Evolutionary conservation across 148 eudicot genomes (phyloP), one percentile per base, ranked within the genome.

Genomic region (Amaranthus palmeri): DNA sequence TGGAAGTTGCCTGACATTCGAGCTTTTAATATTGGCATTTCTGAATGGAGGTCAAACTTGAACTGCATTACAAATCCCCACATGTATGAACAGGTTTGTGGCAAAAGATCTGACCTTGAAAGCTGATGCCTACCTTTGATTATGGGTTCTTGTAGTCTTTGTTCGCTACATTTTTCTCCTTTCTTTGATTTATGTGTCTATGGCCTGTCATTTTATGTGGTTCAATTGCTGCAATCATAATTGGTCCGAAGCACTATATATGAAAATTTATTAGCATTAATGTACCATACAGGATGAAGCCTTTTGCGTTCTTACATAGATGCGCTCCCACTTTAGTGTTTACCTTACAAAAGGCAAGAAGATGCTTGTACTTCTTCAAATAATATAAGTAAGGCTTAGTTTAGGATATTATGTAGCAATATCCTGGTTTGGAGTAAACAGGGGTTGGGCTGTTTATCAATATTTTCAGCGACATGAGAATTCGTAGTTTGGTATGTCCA

Each of bases 31-130:
- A 76, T 86, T 71, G 97, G 95, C 42, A 74, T 93, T 11, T 66
- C 82, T 68, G 84, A 85, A 56, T 87, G 83, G 86, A 87, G 85
- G 74, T 81, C 96, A 13, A 84, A 84, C 74, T 70, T 93, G 79
- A 93, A 87, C 76, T 93, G 91, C 88, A 74, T 91, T 71, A 81
- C 81, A 55, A 86, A 87, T 79, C 86, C 86, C 17, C 80, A 77
- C 81, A 81, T 93, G 81, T 93, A 73, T 82, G 82, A 90, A 41
- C 90, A 93, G 96, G 98, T 93, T 52, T 62, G 78, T 79, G 56
- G 13, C 9, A 54, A 48, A 46, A 59, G 6, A 55, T 60, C 53
- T 67, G 61, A 42, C 45, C 6, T 7, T 60, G 36, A 25, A 45
- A 65, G 40, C 14, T 52, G 63, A 43, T 59, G 1, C 6, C 18